Base-by-base conservation (phyloP, 1,139 yeast genomes). In the Blastobotrys buckinghamii region DNA sequence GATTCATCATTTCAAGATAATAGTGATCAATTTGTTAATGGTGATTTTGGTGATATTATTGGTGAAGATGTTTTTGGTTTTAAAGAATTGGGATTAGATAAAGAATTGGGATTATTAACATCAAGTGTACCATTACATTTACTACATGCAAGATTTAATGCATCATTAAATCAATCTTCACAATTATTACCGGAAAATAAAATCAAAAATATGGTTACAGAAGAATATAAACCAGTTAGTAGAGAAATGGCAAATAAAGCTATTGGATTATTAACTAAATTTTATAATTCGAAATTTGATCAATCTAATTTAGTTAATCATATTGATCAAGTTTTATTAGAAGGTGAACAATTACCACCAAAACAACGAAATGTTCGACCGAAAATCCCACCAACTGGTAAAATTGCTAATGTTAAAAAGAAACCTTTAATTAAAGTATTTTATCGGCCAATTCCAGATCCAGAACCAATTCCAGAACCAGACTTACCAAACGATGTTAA, bases 11-110 rank as follows among this genome's bases (percentile, higher is more conserved):
- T 92, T 65, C 81, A 74, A 39, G 98, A 92, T 61, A 87, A 89
- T 59, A 85, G 95, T 63, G 97, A 92, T 55, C 96, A 90, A 64
- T 92, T 90, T 61, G 71, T 90, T 58, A 86, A 94, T 19, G 99
- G 99, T 51, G 97, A 89, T 60, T 94, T 92, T 63, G 84, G 96
- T 1, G 84, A 80, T 59, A 96, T 89, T 55, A 72, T 92, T 45
- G 98, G 98, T 13, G 75, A 71, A 46, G 99, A 94, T 68, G 92
- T 90, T 74, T 94, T 94, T 70, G 99, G 99, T 0, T 94, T 94
- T 71, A 84, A 79, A 61, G 97, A 90, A 58, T 73, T 94, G 44
- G 98, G 98, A 0, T 72, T 94, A 54, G 98, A 92, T 61, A 86
- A 84, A 60, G 99, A 94, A 64, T 84, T 87, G 65, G 90, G 94